phyloP scores from a whole-genome alignment of 768 basidiomycete genomes.

The Exidia glandulosa region DNA sequence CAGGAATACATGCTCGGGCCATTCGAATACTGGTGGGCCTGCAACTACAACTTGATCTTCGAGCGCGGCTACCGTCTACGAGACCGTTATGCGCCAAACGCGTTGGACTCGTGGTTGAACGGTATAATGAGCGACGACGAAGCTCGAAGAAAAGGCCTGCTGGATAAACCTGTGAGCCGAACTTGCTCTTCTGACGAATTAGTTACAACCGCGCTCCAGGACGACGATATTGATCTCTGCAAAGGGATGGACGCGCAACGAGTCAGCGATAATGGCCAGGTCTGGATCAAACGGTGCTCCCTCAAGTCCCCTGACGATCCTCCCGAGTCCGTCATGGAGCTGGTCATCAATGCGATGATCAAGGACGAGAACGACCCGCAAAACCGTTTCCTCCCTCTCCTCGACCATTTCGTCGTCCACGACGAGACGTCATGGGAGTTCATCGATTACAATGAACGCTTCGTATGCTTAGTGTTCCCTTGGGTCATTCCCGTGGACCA shows the following conservation, averaged over 20 bases:
- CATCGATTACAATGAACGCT: not conserved
- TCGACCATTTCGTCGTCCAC: slow-evolving; percentile 1
- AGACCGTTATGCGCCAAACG: not conserved
- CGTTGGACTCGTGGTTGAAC: not conserved
- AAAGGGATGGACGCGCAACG: not conserved
- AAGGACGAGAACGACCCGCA: not conserved
- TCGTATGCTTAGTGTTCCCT: not conserved
- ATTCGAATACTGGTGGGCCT: too few relatives aligned
- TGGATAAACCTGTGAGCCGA: not conserved
- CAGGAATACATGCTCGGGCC: too few relatives aligned
- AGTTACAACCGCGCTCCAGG: not conserved
- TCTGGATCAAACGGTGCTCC: not conserved
- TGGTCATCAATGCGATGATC: not conserved
- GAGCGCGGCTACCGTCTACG: not conserved
- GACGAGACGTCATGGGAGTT: not conserved
- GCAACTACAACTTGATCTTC: not conserved
- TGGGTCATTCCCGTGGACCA: not conserved
- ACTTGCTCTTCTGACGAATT: not conserved
- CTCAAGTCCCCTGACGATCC: not conserved
- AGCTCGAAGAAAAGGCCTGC: not conserved
- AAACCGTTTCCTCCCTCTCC: not conserved
- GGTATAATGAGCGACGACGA: not conserved
- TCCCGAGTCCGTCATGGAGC: not conserved
- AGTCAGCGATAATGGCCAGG: not conserved
- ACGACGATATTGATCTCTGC: not conserved